Base-by-base conservation (phyloP, 225 moss, liverwort and hornwort species). In the Asterella californica region DNA sequence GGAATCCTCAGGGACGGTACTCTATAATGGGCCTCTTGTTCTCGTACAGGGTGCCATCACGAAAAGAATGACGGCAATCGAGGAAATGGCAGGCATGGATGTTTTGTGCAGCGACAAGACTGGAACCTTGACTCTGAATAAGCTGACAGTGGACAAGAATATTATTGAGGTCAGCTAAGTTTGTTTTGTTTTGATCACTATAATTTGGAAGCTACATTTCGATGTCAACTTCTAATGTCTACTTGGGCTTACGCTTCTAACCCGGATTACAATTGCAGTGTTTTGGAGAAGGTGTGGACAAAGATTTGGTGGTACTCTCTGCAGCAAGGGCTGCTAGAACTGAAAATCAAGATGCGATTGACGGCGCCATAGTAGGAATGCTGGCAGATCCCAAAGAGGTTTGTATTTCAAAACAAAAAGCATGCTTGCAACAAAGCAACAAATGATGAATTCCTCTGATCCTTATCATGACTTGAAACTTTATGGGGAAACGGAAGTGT, bases 21-120 rank as follows among this genome's bases (percentile, higher is more conserved):
- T n/a, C n/a, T n/a, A n/a, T n/a, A n/a, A n/a, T n/a, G n/a, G 12
- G 27, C 48, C 19, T 24, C 7, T 45, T 42, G 22, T 70, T 42
- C 46, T 57, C 15, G n/a, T 54, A 15, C 57, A 76, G 76, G 76
- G 76, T 21, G 76, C 76, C 42, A 93, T 93, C 30, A 93, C 93
- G 53, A 93, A 93, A 59, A 86, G 93, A 36, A 93, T 93, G 93
- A 93, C 93, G 67, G 93, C 93, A 22, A 93, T 93, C 70, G 93
- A 93, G 85, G 91, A 93, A 85, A 83, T 93, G 87, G 93, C 93
- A 15, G 91, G 91, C 70, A 93, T 93, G 93, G 93, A 93, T 74
- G 93, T 93, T 27, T 67, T 93, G 2, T 93, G 93, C 90, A 81
- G 81, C 38, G 81, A 81, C 66, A 81, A 81, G 34, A 81, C 81